Percentiles rank a stretch among this genome's conserved stretches.
phyloP scores from a whole-genome alignment of 192 early-diverging fungal species.

The Backusella circina region DNA sequence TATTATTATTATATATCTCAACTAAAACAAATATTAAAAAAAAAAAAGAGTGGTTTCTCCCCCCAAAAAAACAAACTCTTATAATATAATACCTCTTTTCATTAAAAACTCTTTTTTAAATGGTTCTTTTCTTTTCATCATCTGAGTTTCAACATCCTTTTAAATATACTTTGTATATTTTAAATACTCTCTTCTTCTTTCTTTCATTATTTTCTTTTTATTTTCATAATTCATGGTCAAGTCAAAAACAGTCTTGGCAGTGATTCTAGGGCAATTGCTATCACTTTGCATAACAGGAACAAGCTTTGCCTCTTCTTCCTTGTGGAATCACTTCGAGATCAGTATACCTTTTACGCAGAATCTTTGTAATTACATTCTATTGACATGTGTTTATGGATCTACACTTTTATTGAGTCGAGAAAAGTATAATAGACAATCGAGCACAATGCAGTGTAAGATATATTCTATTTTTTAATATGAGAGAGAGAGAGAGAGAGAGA shows the following conservation, averaged over 20 bases:
- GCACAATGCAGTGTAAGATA: background rate
- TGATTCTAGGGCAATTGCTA: slow-evolving; percentile 17
- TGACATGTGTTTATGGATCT: slow-evolving; percentile 15
- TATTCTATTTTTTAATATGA: too few species aligned
- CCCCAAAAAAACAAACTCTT: too few species aligned
- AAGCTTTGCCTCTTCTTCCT: slow-evolving; percentile 17
- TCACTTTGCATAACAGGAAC: slow-evolving; percentile 25
- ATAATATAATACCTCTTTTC: background rate
- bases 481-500: too few species aligned
- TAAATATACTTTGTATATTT: background rate
- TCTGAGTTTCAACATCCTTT: background rate
- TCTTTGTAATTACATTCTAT: slow-evolving; percentile 5
- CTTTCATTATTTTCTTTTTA: background rate
- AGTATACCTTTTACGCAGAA: slow-evolving; percentile 22
- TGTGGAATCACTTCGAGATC: slow-evolving; percentile 17
- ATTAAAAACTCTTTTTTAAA: too few species aligned
- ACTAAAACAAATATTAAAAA: too few species aligned
- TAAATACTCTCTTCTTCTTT: background rate
- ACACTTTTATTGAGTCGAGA: background rate
- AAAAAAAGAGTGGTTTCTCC: too few species aligned
- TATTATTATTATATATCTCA: too few species aligned
- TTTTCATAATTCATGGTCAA: background rate
- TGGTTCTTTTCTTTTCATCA: background rate
- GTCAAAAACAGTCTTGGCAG: slow-evolving; percentile 1
- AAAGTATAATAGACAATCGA: background rate